Percentiles rank a stretch among this genome's conserved stretches.
Conservation (phyloP, 106 monocot species). For the Posidonia australis region DNA sequence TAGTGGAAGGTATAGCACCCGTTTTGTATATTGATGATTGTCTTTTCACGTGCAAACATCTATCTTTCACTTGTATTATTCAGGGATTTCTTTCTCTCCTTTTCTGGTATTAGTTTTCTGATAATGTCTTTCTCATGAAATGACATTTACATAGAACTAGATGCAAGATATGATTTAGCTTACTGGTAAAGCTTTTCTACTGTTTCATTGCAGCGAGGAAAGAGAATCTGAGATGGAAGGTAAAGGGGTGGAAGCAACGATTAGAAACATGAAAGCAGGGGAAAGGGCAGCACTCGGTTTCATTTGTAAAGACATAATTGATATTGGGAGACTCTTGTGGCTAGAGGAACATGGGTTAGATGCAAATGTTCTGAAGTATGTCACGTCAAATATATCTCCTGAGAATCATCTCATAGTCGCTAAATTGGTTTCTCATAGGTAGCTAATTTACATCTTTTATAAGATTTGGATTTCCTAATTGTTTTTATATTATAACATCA, state of each 20-base stretch:
- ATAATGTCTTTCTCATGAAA: too few species aligned
- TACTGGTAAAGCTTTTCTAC: too few species aligned
- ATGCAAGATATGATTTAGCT: too few species aligned
- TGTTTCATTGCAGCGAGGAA: slow-evolving; percentile 1
- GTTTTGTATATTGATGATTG: neutral
- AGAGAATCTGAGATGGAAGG: slow-evolving; percentile 5
- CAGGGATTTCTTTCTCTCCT: too few species aligned
- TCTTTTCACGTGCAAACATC: too few species aligned
- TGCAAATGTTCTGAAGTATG: slow-evolving; percentile 66
- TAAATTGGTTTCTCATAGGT: slow-evolving; percentile 10
- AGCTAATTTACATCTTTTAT: neutral
- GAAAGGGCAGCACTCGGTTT: slow-evolving; percentile 59
- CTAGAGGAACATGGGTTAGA: slow-evolving; percentile 43
- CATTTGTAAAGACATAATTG: slow-evolving; percentile 92
- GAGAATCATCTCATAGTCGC: slow-evolving; percentile 81
- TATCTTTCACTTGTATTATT: too few species aligned
- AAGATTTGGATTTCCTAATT: too few species aligned
- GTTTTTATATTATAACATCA: too few species aligned
- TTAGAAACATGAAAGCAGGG: slow-evolving; percentile 35
- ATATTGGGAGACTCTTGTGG: slow-evolving; percentile 58
- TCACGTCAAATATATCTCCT: slow-evolving; percentile 58
- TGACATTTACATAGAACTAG: too few species aligned
- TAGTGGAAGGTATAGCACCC: too few species aligned
- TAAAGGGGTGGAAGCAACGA: slow-evolving; percentile 38
- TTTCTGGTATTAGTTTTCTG: neutral